Percentiles rank a stretch among this genome's conserved stretches.
Evolutionary conservation across 306 rosid genomes (phyloP).

Genomic region (Acacia melanoxylon): DNA sequence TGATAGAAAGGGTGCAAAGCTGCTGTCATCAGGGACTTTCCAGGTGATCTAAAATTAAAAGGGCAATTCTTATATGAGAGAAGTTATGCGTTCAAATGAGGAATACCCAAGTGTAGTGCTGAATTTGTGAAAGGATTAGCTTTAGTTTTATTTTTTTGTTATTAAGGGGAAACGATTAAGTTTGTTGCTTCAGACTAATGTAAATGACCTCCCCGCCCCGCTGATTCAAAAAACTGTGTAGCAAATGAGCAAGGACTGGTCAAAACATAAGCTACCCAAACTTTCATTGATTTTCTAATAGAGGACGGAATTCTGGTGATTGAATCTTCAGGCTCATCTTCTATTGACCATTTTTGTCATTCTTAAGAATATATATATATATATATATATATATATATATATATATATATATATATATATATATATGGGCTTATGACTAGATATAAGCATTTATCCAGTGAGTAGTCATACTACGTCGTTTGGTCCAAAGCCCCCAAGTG

Average conservation of each 20-base stretch:
- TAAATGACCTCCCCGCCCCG: not conserved
- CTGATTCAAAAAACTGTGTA: not conserved
- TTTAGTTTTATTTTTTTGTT: not conserved
- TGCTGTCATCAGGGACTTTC: not conserved
- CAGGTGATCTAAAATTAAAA: not conserved
- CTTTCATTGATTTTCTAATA: not conserved
- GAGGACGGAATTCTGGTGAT: not conserved
- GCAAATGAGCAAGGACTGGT: not conserved
- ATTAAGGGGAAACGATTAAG: not conserved
- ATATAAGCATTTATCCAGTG: too few relatives aligned
- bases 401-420: too few relatives aligned
- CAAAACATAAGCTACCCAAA: not conserved
- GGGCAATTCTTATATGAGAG: not conserved
- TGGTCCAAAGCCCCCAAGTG: too few relatives aligned
- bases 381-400: too few relatives aligned
- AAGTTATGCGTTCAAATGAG: not conserved
- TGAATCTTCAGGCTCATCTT: not conserved
- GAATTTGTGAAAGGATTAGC: not conserved
- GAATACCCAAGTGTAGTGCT: not conserved
- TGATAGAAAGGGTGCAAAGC: not conserved
- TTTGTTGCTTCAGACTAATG: not conserved
- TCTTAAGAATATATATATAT: too few relatives aligned
- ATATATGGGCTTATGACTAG: too few relatives aligned
- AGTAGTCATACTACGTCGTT: too few relatives aligned
- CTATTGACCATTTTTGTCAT: not conserved